These are phyloP conservation scores for Wallacemonas sp. DNA, from an alignment of 208 protist genomes.

Conservation along the genomic window DNA sequence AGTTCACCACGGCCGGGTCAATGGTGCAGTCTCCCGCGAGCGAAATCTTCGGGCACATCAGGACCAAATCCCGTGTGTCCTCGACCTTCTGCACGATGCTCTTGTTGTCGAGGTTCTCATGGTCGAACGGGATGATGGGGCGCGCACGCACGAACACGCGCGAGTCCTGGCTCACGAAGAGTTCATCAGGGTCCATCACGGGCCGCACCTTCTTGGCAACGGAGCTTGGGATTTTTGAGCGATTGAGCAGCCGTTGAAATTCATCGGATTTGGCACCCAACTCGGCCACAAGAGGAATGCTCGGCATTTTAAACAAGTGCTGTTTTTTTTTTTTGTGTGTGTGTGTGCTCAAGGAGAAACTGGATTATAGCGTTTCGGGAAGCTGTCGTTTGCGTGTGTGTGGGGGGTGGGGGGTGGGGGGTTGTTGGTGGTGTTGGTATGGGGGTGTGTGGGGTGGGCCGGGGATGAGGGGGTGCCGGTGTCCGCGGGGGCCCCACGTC, in stretches of 20 bases:
- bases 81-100: conserved; percentile 84
- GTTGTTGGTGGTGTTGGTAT: background rate
- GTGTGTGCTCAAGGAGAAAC: background rate
- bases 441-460: background rate
- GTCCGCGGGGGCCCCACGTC: background rate
- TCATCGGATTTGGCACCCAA: conserved; percentile 78
- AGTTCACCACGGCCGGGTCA: conserved; percentile 65
- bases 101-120: conserved; percentile 61
- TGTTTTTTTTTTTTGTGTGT: conserved; percentile 10
- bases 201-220: conserved; percentile 62
- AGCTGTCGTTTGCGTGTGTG: background rate
- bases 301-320: conserved; percentile 52
- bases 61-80: conserved; percentile 66
- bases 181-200: conserved; percentile 65
- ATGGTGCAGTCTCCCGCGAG: conserved; percentile 77
- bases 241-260: conserved; percentile 83
- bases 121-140: conserved; percentile 82
- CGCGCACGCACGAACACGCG: conserved; percentile 86
- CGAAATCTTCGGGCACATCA: conserved; percentile 88
- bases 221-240: conserved; percentile 47
- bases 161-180: conserved; percentile 81
- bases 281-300: conserved; percentile 83
- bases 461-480: background rate
- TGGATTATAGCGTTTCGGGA: background rate
- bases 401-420: background rate